Evolutionary conservation across 2,329 filamentous ascomycete genomes (phyloP).

Genomic region (Xylaria sp.): DNA sequence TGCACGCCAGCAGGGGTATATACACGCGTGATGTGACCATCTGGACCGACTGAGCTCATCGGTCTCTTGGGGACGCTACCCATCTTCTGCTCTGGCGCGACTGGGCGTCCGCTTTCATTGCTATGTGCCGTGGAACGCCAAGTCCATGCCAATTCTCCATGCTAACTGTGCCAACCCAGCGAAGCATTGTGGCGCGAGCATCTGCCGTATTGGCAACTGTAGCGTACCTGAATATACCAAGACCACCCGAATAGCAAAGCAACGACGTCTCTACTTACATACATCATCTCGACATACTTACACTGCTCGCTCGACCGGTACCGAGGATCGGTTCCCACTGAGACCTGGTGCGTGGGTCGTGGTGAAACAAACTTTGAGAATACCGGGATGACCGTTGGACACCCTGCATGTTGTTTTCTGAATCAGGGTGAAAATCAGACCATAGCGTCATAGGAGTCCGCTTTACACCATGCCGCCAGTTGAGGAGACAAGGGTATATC

Average conservation of each 20-base stretch:
- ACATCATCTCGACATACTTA: background rate
- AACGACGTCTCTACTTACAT: background rate
- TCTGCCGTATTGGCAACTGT: slow-evolving; percentile 7
- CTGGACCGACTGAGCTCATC: slow-evolving; percentile 7
- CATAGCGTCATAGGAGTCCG: background rate
- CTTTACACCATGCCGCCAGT: background rate
- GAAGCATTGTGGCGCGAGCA: slow-evolving; percentile 17
- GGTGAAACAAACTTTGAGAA: background rate
- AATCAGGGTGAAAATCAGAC: background rate
- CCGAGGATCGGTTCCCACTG: background rate
- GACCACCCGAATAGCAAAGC: background rate
- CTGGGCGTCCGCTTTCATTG: background rate
- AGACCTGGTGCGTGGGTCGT: background rate
- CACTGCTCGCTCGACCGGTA: background rate
- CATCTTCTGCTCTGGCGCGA: background rate
- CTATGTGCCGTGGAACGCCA: background rate
- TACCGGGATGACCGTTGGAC: background rate
- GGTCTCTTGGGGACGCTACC: background rate
- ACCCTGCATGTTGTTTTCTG: background rate
- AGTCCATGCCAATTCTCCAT: background rate
- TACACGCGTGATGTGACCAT: slow-evolving; percentile 2
- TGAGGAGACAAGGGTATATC: background rate
- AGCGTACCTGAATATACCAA: background rate
- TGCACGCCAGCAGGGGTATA: background rate
- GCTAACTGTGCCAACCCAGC: slow-evolving; percentile 8